These are phyloP conservation scores for Leccinum subtestaceum DNA, from an alignment of 768 basidiomycete genomes.

Conservation along the genomic window DNA sequence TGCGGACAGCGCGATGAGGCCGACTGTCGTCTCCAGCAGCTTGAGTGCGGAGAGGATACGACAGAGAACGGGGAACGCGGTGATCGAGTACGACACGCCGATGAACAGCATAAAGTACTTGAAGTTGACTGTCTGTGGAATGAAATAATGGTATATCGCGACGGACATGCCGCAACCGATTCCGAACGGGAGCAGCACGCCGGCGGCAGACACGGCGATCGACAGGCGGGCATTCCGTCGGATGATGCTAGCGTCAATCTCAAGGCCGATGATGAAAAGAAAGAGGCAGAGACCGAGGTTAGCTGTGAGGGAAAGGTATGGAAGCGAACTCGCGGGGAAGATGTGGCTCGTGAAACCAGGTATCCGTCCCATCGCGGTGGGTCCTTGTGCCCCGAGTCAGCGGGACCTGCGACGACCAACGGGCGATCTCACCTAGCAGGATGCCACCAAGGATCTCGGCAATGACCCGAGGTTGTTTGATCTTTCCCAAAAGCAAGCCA, in stretches of 20 bases:
- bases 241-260: slow-evolving; percentile 81
- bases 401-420: slow-evolving; percentile 37
- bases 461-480: slow-evolving; percentile 90
- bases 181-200: slow-evolving; percentile 81
- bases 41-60: slow-evolving; percentile 82
- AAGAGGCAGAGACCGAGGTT: slow-evolving; percentile 88
- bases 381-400: slow-evolving; percentile 18
- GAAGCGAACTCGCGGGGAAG: slow-evolving; percentile 67
- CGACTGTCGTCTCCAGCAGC: slow-evolving; percentile 88
- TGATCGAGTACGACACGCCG: slow-evolving; percentile 87
- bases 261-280: slow-evolving; percentile 90
- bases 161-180: slow-evolving; percentile 75
- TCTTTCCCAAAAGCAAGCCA: slow-evolving; percentile 55
- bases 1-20: slow-evolving; percentile 87
- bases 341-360: slow-evolving; percentile 86
- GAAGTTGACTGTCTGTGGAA: slow-evolving; percentile 57
- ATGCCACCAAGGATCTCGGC: slow-evolving; percentile 92
- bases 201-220: slow-evolving; percentile 67
- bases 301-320: slow-evolving; percentile 83
- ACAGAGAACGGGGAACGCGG: slow-evolving; percentile 50
- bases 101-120: slow-evolving; percentile 93
- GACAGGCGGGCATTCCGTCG: slow-evolving; percentile 71
- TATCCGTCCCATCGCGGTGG: slow-evolving; percentile 72
- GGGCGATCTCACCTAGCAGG: slow-evolving; percentile 55
- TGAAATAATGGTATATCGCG: slow-evolving; percentile 74